Base-by-base conservation (phyloP, 305 asterid species). In the Fraxinus xanthoxyloides region DNA sequence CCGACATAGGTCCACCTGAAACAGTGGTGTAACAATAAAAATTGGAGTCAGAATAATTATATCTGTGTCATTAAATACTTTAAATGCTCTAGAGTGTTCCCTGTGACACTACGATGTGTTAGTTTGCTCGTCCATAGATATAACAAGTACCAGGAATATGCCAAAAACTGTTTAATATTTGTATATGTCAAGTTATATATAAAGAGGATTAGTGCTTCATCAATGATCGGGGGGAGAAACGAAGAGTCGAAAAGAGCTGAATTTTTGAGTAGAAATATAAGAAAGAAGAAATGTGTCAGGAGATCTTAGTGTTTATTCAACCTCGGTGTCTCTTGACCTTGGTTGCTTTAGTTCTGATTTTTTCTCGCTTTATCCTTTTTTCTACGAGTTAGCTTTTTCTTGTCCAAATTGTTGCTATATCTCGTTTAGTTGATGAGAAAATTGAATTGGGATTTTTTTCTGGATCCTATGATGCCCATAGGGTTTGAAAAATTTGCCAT, bases 221-320 rank as follows among this genome's bases (percentile, higher is more conserved):
- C 61, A 17, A 46, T 72, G 79, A 65, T 30, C 28, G 1, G 35
- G 31, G 78, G 48, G 21, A 51, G 54, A 59, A 59, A 24, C 19
- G 28, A 59, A 21, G 13, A 59, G 28, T 59, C 13, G 30, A 21
- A 59, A 59, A n/a, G 28, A 46, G 69, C 69, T 59, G 67, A 56
- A 56, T 36, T 9, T 8, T 69, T 26, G 77, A 30, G 54, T 61
- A 61, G 9, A 77, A 79, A 32, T 59, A 19, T 79, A 84, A 84
- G 89, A 89, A 72, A 46, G 83, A 82, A 79, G 83, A 79, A 43
- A 89, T 87, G 90, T 86, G 83, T 85, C 87, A 12, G n/a, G 54
- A 43, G 92, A 79, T 89, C 85, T 87, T 88, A 65, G 86, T 10
- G 77, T 82, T 86, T 88, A 12, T 87, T 77, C 89, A 86, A 73